Evolutionary conservation across 805 yeast species (phyloP), one percentile per base, ranked within the genome.

Genomic region (Candida vaughaniae): DNA sequence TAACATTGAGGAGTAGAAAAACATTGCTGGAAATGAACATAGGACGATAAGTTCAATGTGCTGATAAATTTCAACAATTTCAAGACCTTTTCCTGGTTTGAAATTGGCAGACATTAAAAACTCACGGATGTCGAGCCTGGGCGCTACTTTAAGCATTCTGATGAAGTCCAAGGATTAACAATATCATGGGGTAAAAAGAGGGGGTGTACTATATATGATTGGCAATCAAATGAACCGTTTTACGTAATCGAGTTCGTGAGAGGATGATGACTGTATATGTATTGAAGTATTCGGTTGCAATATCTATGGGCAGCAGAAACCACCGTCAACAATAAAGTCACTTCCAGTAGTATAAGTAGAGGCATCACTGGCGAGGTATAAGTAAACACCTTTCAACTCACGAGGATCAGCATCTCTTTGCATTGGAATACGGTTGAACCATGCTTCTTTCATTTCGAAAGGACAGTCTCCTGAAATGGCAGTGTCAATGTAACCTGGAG

Each of bases 401-500:
- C 77, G 71, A 22, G 90, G 85, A 33, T 68, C 61, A 14, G 82
- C 93, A 54, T 82, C 80, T 58, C 95, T 77, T 15, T 88, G 89
- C 68, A 79, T 49, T 39, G 93, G 91, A 75, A 60, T 66, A 51
- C 59, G 51, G 15, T 48, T 42, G 56, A 64, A 64, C 73, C 73
- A 67, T 28, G 46, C 52, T 41, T 52, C 51, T 55, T 65, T 65
- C 42, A 57, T 47, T 9, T 57, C 66, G 7, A 50, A 53, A 4
- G 63, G 58, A 22, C 60, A 64, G 37, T 67, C 67, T 35, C 63
- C 70, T 18, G 67, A 56, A 33, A 86, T 70, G 41, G 80, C 86
- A 5, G 95, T 84, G 39, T 73, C 75, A 41, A 85, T 82, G 68
- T 86, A 86, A n/a, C 95, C 95, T 18, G 95, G 95, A 7, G 88